Conservation (phyloP, 345 rosid species). For the Luvunga scandens region DNA sequence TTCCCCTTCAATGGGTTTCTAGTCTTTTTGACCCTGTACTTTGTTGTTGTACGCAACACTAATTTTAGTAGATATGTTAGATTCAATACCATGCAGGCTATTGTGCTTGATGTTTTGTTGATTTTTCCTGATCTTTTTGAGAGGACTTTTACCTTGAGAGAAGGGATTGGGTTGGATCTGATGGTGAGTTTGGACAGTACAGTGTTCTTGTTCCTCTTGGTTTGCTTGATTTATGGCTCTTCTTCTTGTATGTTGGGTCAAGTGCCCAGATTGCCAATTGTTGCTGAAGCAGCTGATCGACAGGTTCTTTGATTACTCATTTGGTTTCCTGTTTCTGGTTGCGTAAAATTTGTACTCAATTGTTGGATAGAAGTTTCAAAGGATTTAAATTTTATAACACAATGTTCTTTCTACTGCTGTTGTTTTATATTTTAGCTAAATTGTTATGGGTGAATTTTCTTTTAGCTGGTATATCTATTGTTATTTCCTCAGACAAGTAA, state of each 20-base stretch:
- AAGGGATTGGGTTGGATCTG: conserved; percentile 80
- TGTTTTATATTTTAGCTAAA: neutral
- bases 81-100: conserved; percentile 97
- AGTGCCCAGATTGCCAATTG: conserved; percentile 89
- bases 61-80: conserved; percentile 93
- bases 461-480: neutral
- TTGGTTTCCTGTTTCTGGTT: neutral
- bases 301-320: conserved; percentile 62
- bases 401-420: neutral
- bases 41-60: conserved; percentile 78
- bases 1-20: conserved; percentile 86
- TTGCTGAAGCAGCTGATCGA: conserved; percentile 98
- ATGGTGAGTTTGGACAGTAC: conserved; percentile 96
- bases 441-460: neutral
- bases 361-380: neutral
- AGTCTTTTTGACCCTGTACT: conserved; percentile 74
- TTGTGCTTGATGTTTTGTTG: conserved; percentile 83
- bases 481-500: neutral
- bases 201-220: conserved; percentile 82
- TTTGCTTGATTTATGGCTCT: conserved; percentile 80
- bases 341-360: neutral
- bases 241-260: conserved; percentile 84
- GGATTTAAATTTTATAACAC: neutral
- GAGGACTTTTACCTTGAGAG: conserved; percentile 76
- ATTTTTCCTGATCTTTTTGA: conserved; percentile 90